Percentiles rank a stretch among this genome's conserved stretches.
Conservation (phyloP, 305 asterid genomes). For the Andrographis paniculata region DNA sequence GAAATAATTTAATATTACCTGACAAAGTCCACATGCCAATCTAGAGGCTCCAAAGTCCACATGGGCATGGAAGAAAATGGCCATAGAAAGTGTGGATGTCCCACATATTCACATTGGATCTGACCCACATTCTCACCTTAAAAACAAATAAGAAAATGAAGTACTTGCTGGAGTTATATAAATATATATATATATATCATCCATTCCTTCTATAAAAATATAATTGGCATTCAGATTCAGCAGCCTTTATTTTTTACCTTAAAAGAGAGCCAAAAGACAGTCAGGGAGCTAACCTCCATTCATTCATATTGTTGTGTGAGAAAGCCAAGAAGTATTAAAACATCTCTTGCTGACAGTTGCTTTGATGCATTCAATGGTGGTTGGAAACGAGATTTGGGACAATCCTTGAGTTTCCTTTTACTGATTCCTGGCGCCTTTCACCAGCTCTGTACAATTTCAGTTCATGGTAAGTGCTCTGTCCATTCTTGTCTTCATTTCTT, state of each 20-base stretch:
- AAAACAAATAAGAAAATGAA: background rate
- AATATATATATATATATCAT: background rate
- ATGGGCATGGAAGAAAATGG: conserved; percentile 41
- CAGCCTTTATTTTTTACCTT: background rate
- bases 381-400: no score
- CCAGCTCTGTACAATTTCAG: conserved; percentile 18
- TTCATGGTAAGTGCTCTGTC: no score
- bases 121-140: conserved; percentile 39
- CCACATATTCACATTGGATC: conserved; percentile 56
- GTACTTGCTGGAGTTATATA: background rate
- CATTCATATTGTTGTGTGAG: no score
- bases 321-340: no score
- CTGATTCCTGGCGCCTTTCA: conserved; percentile 6
- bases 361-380: no score
- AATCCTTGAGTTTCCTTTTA: background rate
- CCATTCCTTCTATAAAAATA: background rate
- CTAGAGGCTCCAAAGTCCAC: conserved; percentile 51
- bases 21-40: conserved; percentile 89
- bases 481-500: conserved; percentile 18
- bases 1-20: conserved; percentile 50
- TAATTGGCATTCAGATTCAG: background rate
- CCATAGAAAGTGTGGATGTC: conserved; percentile 30
- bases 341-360: no score
- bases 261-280: background rate
- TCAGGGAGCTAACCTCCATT: background rate